These are phyloP conservation scores for Penicillium longicatenatum DNA, from an alignment of 495 filamentous ascomycete species.

Conservation along the genomic window DNA sequence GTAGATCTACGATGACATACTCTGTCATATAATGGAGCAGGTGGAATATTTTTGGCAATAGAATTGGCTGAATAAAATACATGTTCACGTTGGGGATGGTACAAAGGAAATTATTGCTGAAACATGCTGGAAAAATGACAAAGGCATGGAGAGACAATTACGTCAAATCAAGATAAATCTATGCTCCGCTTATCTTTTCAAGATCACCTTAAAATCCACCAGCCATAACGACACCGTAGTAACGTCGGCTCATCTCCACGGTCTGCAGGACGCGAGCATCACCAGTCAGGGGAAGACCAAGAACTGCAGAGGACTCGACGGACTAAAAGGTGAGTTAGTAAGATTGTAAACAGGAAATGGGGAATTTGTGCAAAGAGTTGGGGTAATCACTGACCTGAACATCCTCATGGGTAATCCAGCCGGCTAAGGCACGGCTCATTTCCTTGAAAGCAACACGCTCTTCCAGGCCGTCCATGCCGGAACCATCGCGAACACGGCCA, in stretches of 20 bases:
- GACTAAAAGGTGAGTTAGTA: conserved; percentile 29
- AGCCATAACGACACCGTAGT: conserved; percentile 60
- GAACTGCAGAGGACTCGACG: conserved; percentile 50
- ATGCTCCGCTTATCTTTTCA: background rate
- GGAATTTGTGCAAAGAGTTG: background rate
- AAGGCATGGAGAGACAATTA: background rate
- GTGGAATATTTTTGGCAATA: background rate
- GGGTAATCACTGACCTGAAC: conserved; percentile 53
- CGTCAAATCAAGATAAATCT: background rate
- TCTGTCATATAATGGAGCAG: background rate
- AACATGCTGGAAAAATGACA: conserved; percentile 2
- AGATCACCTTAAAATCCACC: conserved; percentile 36
- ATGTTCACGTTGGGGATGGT: conserved; percentile 11
- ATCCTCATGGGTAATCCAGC: conserved; percentile 60
- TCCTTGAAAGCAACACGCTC: conserved; percentile 77
- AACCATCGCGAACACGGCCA: conserved; percentile 51
- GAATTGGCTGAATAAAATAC: conserved; percentile 7
- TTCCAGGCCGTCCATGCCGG: conserved; percentile 64
- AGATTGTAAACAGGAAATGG: conserved; percentile 5
- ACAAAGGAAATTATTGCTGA: conserved; percentile 7
- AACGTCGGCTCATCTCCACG: conserved; percentile 65
- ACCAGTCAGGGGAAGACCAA: conserved; percentile 70
- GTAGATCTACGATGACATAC: background rate
- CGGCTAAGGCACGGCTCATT: conserved; percentile 61
- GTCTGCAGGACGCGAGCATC: conserved; percentile 69